Conservation (phyloP, 108 stramenopile genomes). For the Ochromonas danica region DNA sequence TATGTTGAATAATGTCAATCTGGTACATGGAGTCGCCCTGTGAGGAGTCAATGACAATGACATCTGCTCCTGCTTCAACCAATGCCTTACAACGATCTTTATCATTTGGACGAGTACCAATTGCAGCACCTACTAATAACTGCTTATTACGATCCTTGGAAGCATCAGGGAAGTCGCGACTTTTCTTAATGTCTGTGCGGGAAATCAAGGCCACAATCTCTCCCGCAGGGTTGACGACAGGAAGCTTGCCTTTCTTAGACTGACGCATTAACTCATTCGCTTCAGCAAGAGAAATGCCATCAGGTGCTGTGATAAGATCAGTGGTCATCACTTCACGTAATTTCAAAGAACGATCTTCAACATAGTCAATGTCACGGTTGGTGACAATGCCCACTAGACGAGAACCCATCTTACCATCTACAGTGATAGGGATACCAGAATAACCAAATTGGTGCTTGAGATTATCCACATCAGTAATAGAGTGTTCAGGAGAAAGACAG, state of each 20-base stretch:
- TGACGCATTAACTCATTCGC: slow-evolving; percentile 92
- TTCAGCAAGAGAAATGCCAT: slow-evolving; percentile 81
- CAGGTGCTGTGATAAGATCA: slow-evolving; percentile 76
- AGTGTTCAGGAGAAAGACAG: slow-evolving; percentile 82
- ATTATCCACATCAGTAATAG: slow-evolving; percentile 78
- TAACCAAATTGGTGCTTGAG: slow-evolving; percentile 76
- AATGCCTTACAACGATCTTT: slow-evolving; percentile 75
- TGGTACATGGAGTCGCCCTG: slow-evolving; percentile 99
- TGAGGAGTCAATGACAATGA: slow-evolving; percentile 97
- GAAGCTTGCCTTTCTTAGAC: slow-evolving; percentile 96
- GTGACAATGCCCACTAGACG: slow-evolving; percentile 94
- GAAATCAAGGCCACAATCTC: slow-evolving; percentile 96
- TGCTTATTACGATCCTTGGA: slow-evolving; percentile 90
- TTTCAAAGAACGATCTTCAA: slow-evolving; percentile 72
- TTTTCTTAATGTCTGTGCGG: slow-evolving; percentile 96
- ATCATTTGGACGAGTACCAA: slow-evolving; percentile 97
- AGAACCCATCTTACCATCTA: slow-evolving; percentile 92
- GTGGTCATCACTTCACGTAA: slow-evolving; percentile 83
- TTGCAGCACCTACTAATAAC: slow-evolving; percentile 91
- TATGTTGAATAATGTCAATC: slow-evolving; percentile 87
- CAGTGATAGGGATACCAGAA: slow-evolving; percentile 96
- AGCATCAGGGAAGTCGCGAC: slow-evolving; percentile 90
- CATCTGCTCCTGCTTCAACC: slow-evolving; percentile 95
- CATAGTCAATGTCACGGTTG: slow-evolving; percentile 91
- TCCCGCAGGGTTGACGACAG: slow-evolving; percentile 90